phyloP scores from a whole-genome alignment of 2,329 filamentous ascomycete species.

The Neurospora sp. region DNA sequence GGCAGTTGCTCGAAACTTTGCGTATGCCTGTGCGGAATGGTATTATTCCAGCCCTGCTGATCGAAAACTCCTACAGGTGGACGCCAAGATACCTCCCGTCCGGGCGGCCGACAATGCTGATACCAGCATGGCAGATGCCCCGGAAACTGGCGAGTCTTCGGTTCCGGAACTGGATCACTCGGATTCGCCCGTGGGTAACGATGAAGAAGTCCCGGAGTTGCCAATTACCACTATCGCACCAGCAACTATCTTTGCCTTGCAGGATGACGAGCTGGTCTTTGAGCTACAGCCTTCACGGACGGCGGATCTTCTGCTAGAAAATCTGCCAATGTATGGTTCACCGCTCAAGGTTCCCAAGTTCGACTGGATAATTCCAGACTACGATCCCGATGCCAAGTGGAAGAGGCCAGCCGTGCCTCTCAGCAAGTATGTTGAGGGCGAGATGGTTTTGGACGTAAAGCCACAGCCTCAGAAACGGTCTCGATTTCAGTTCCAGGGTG shows the following conservation, averaged over 20 bases:
- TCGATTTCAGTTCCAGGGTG: slow-evolving; percentile 70
- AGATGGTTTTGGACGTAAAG: slow-evolving; percentile 58
- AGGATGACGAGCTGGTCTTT: slow-evolving; percentile 73
- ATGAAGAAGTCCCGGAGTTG: slow-evolving; percentile 26
- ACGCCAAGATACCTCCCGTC: slow-evolving; percentile 36
- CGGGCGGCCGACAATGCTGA: slow-evolving; percentile 18
- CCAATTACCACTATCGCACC: slow-evolving; percentile 47
- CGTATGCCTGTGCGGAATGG: slow-evolving; percentile 77
- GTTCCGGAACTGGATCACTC: slow-evolving; percentile 61
- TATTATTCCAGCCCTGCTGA: slow-evolving; percentile 54
- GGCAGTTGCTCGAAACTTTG: slow-evolving; percentile 67
- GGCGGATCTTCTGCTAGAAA: slow-evolving; percentile 65
- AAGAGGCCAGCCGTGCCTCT: slow-evolving; percentile 69
- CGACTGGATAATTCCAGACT: slow-evolving; percentile 46
- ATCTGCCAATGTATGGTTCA: slow-evolving; percentile 70
- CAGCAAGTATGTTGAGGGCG: slow-evolving; percentile 77
- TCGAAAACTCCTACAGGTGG: slow-evolving; percentile 58
- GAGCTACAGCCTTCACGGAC: slow-evolving; percentile 63
- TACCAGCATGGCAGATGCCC: slow-evolving; percentile 14
- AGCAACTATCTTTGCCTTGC: slow-evolving; percentile 73
- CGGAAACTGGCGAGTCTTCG: slow-evolving; percentile 31
- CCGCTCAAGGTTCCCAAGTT: slow-evolving; percentile 48
- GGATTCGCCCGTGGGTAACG: slow-evolving; percentile 41
- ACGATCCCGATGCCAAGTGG: slow-evolving; percentile 62
- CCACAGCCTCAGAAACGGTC: slow-evolving; percentile 65